A percentile compares a stretch with the other conserved stretches of the same genome.
Evolutionary conservation across 2,329 filamentous ascomycete species (phyloP).

Genomic region (Aspergillus texensis): DNA sequence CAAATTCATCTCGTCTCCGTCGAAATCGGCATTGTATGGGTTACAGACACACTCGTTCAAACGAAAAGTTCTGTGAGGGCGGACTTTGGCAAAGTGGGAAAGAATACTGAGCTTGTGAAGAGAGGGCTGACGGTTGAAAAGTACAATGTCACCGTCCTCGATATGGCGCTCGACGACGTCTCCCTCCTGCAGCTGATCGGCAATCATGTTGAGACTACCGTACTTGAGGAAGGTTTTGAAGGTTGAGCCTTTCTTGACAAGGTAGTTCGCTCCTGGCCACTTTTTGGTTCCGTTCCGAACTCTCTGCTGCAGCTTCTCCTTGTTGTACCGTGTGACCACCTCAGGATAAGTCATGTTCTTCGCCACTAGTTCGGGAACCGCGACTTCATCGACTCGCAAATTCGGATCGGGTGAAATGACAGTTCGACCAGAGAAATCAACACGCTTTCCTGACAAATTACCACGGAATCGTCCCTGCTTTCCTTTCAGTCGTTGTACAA

Average conservation of each 20-base stretch:
- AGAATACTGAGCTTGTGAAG: slow-evolving; percentile 99
- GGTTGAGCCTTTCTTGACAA: slow-evolving; percentile 71
- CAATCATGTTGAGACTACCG: slow-evolving; percentile 70
- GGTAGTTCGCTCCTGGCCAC: slow-evolving; percentile 86
- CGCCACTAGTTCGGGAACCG: slow-evolving; percentile 86
- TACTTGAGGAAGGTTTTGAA: slow-evolving; percentile 78
- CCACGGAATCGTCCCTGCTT: slow-evolving; percentile 97
- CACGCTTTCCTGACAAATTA: slow-evolving; percentile 95
- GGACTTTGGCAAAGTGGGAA: slow-evolving; percentile 88
- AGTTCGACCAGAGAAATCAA: slow-evolving; percentile 95
- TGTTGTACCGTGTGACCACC: slow-evolving; percentile 80
- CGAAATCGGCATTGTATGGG: slow-evolving; percentile 98
- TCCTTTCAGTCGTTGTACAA: slow-evolving; percentile 93
- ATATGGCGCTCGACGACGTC: slow-evolving; percentile 94
- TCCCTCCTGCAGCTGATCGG: slow-evolving; percentile 74
- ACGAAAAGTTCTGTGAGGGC: slow-evolving; percentile 93
- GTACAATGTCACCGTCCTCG: slow-evolving; percentile 90
- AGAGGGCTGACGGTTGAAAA: slow-evolving; percentile 97
- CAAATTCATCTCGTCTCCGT: slow-evolving; percentile 98
- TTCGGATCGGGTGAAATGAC: slow-evolving; percentile 98
- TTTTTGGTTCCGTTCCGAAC: slow-evolving; percentile 74
- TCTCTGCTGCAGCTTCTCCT: slow-evolving; percentile 74
- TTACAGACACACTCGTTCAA: slow-evolving; percentile 98
- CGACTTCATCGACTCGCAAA: slow-evolving; percentile 88
- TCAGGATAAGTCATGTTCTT: slow-evolving; percentile 97